Evolutionary conservation across 257 asterid genomes (phyloP).

Genomic region (Capsicum pubescens): DNA sequence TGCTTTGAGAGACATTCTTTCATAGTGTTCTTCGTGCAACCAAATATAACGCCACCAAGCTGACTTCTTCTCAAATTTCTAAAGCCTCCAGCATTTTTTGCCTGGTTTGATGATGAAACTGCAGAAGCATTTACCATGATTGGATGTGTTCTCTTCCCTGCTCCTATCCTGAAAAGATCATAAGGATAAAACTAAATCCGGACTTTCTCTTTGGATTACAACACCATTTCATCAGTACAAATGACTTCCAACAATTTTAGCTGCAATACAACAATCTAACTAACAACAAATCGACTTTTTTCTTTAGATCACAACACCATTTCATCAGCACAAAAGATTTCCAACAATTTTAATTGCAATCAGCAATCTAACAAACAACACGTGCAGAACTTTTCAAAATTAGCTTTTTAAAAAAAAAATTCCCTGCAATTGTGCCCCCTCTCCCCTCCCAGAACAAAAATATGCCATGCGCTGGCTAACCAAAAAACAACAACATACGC

Average conservation of each 20-base stretch:
- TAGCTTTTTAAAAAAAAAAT: background rate
- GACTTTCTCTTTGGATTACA: background rate
- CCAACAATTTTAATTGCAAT: slow-evolving; percentile 11
- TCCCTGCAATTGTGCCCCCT: background rate
- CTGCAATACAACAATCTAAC: background rate
- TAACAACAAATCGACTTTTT: background rate
- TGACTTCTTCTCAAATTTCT: slow-evolving; percentile 42
- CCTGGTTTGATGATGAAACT: slow-evolving; percentile 24
- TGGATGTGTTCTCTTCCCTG: slow-evolving; percentile 42
- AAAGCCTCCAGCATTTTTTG: background rate
- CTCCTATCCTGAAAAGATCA: slow-evolving; percentile 53
- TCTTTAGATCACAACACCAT: background rate
- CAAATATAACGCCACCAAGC: slow-evolving; percentile 55
- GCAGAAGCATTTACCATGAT: slow-evolving; percentile 35
- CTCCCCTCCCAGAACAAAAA: slow-evolving; percentile 9
- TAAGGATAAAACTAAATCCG: slow-evolving; percentile 28
- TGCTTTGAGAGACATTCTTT: slow-evolving; percentile 46
- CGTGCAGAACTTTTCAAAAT: slow-evolving; percentile 16
- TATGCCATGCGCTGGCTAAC: background rate
- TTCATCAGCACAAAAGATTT: background rate
- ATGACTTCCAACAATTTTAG: slow-evolving; percentile 4
- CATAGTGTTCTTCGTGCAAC: slow-evolving; percentile 47
- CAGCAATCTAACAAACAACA: slow-evolving; percentile 3
- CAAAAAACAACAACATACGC: background rate
- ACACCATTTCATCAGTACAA: background rate